Evolutionary conservation across 1,284 basidiomycete species (phyloP).

Genomic region (Schizophyllum amplum): DNA sequence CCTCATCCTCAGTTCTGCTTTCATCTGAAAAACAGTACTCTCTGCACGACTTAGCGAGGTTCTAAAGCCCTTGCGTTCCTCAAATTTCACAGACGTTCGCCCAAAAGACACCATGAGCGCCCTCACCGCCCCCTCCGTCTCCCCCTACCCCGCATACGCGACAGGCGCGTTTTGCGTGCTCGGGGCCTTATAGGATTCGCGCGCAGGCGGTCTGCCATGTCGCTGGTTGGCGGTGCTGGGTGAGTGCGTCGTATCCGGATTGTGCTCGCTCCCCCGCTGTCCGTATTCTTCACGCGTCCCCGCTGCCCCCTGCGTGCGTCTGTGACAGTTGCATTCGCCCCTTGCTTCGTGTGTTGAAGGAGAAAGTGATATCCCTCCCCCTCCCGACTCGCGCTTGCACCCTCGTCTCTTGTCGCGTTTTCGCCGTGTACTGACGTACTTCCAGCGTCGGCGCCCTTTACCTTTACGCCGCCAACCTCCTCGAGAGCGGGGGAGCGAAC

Average conservation of each 20-base stretch:
- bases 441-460: constrained; percentile 68
- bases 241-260: constrained; percentile 22
- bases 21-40: too few relatives aligned
- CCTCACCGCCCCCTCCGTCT: too few relatives aligned
- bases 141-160: constrained; percentile 72
- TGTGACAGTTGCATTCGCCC: neutral
- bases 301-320: neutral
- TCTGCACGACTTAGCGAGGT: too few relatives aligned
- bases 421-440: neutral
- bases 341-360: neutral
- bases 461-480: constrained; percentile 66
- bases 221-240: constrained; percentile 75
- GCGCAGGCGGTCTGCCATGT: constrained; percentile 67
- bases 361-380: neutral
- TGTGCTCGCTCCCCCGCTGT: too few relatives aligned
- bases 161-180: constrained; percentile 75
- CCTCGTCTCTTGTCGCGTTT: constrained; percentile 1
- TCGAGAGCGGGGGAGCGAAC: constrained; percentile 62
- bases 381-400: too few relatives aligned
- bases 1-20: too few relatives aligned
- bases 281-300: too few relatives aligned
- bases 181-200: constrained; percentile 66
- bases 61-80: too few relatives aligned
- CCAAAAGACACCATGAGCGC: too few relatives aligned
- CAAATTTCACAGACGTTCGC: too few relatives aligned